These are phyloP conservation scores for Fistulifera pelliculosa DNA, from an alignment of 108 stramenopile genomes.

Conservation along the genomic window DNA sequence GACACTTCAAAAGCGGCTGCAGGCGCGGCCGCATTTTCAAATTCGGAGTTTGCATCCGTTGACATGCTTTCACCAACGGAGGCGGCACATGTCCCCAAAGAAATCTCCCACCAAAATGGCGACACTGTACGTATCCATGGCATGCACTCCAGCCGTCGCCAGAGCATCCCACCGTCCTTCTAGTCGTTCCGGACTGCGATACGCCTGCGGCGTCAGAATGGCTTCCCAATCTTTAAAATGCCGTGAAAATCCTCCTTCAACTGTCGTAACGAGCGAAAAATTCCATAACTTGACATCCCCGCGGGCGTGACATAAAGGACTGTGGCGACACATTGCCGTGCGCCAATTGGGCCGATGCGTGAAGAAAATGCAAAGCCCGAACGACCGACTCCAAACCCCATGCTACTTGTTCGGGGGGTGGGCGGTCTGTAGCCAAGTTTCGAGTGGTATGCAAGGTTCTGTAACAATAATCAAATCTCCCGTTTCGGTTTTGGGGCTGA, in stretches of 20 bases:
- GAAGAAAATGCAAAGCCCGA: constrained; percentile 60
- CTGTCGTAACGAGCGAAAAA: constrained; percentile 55
- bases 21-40: constrained; percentile 62
- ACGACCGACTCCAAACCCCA: constrained; percentile 79
- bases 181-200: constrained; percentile 72
- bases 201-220: constrained; percentile 43
- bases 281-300: constrained; percentile 81
- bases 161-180: constrained; percentile 52
- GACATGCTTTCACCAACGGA: constrained; percentile 63
- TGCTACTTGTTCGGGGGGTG: constrained; percentile 43
- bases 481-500: constrained; percentile 27
- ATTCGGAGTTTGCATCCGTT: constrained; percentile 57
- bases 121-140: constrained; percentile 68
- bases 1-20: constrained; percentile 68
- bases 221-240: constrained; percentile 62
- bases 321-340: constrained; percentile 64
- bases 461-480: constrained; percentile 78
- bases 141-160: constrained; percentile 44
- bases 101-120: constrained; percentile 67
- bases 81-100: constrained; percentile 45
- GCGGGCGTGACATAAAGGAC: constrained; percentile 63
- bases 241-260: constrained; percentile 50
- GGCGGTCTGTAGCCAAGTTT: constrained; percentile 40
- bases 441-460: constrained; percentile 55
- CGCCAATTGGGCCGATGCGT: constrained; percentile 65